Evolutionary conservation across 1,139 yeast genomes (phyloP), one percentile per base, ranked within the genome.

Genomic region (Kurtzmaniella quercitrusa): DNA sequence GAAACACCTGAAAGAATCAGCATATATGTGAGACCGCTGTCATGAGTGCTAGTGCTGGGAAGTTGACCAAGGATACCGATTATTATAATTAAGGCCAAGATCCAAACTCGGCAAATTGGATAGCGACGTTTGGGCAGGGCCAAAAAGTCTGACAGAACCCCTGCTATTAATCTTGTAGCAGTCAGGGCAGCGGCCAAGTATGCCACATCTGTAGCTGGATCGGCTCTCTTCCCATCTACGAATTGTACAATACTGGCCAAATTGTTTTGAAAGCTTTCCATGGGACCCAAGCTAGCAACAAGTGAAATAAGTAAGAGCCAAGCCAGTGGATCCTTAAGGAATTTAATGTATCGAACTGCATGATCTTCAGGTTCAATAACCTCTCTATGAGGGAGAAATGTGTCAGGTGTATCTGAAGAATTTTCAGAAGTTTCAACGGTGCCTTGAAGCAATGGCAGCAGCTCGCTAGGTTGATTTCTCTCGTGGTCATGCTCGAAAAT

Each of bases 201-300:
- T 35, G 71, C 60, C 9, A 72, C 68, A 50, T 71, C 74, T 48
- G 65, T 69, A 11, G 89, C 73, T 4, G 78, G 48, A 1, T 93
- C 80, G 2, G 87, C 54, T 2, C 50, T 35, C 5, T 54, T 50
- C 17, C 23, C 44, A 5, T 26, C 38, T 12, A 23, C 23, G 45
- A 62, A 53, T 36, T 57, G 49, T 49, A 76, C 61, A n/a, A 79
- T 74, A 26, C 80, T 82, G 39, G 95, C 95, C 71, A 93, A 75
- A 56, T 91, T 88, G 46, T 91, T 88, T 50, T 88, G 80, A 61
- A 81, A 89, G 70, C 89, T 82, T 56, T 93, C 98, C 48, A 88
- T 66, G 1, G 97, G 95, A 0, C 98, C 98, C 20, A 88, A 68
- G 30, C 84, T 74, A 33, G 88, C 64, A 23, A 89, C 71, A 46